A percentile compares a stretch with the other conserved stretches of the same genome.
These are phyloP conservation scores for Plasmodium adleri DNA, from an alignment of 169 alveolate genomes.

Conservation along the genomic window DNA sequence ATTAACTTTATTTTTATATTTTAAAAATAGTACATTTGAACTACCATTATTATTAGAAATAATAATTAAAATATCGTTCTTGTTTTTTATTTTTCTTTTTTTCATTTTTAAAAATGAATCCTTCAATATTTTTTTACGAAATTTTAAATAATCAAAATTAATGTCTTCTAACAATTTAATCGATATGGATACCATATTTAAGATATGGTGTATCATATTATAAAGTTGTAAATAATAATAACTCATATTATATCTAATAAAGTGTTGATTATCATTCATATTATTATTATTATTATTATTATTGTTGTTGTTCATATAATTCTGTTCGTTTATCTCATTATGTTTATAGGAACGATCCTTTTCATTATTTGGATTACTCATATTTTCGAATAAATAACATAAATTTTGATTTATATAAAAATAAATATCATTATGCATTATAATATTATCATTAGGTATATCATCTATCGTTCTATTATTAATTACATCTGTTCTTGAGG, in stretches of 20 bases:
- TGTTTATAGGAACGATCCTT: not conserved
- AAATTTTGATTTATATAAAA: not conserved
- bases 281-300: not conserved
- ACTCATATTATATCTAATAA: not conserved
- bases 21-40: constrained; percentile 2
- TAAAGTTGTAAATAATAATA: not conserved
- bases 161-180: constrained; percentile 5
- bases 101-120: not conserved
- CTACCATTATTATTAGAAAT: not conserved
- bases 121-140: constrained; percentile 10
- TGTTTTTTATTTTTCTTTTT: not conserved
- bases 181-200: constrained; percentile 17
- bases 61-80: not conserved
- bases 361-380: not conserved
- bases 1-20: not conserved
- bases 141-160: constrained; percentile 25
- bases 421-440: not conserved
- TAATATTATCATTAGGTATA: not conserved
- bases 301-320: not conserved
- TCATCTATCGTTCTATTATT: not conserved
- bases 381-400: not conserved
- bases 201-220: constrained; percentile 1
- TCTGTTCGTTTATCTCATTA: not conserved
- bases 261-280: not conserved
- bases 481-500: not conserved